These are phyloP conservation scores for Cordyceps cicadae DNA, from an alignment of 2,329 filamentous ascomycete species.

Conservation along the genomic window DNA sequence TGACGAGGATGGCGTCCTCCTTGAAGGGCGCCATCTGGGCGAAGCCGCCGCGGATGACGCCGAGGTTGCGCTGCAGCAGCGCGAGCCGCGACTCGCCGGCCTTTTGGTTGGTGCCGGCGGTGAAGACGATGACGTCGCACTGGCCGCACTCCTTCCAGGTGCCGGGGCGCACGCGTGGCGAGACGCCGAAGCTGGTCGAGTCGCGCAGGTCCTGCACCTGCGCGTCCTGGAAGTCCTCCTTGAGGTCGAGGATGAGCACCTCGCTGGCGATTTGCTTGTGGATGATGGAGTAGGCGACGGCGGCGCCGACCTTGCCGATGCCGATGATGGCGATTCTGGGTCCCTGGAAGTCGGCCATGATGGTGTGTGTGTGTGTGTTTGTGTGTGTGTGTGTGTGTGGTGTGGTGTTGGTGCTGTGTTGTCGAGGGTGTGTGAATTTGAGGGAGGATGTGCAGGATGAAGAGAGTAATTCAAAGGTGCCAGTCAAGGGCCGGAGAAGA, in stretches of 20 bases:
- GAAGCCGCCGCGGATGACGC: conserved; percentile 39
- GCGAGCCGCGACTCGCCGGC: conserved; percentile 3
- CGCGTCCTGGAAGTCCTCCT: conserved; percentile 36
- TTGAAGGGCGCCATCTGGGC: conserved; percentile 39
- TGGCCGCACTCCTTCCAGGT: conserved; percentile 40
- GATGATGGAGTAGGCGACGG: conserved; percentile 43
- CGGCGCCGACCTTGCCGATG: conserved; percentile 41
- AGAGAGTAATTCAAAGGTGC: background rate
- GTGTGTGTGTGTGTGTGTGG: too few species aligned
- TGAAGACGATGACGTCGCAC: conserved; percentile 46
- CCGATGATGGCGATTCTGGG: conserved; percentile 38
- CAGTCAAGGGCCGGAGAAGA: background rate
- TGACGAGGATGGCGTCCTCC: conserved; percentile 37
- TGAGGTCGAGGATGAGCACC: conserved; percentile 45
- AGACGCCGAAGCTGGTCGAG: conserved; percentile 34
- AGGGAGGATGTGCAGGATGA: background rate
- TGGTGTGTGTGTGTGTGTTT: too few species aligned
- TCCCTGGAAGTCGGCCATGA: conserved; percentile 11
- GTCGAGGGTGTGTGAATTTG: background rate
- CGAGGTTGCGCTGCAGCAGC: conserved; percentile 31
- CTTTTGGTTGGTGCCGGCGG: conserved; percentile 42
- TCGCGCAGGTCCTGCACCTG: conserved; percentile 46
- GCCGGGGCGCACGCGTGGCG: conserved; percentile 35
- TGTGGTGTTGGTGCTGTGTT: background rate
- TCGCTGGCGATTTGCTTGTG: conserved; percentile 41